These are phyloP conservation scores for Candolleomyces eurysporus DNA, from an alignment of 768 basidiomycete species.

Conservation along the genomic window DNA sequence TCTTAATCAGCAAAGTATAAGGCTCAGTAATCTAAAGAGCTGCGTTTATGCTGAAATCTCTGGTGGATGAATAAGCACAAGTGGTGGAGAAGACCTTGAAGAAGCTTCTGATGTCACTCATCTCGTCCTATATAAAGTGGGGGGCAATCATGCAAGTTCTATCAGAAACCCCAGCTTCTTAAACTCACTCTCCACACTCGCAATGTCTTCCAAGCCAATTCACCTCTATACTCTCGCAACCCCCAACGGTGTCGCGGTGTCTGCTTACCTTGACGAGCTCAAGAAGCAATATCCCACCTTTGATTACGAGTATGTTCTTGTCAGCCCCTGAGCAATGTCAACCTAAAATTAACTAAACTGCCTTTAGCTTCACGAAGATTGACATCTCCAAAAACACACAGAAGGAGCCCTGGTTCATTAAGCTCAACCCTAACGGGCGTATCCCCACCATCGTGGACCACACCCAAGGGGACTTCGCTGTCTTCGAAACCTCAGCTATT, in stretches of 20 bases:
- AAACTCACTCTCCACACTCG: conserved; percentile 17
- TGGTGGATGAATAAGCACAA: not conserved
- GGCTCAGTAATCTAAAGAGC: too few relatives aligned
- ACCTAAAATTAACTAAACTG: not conserved
- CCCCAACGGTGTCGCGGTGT: conserved; percentile 54
- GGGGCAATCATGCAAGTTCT: conserved; percentile 2
- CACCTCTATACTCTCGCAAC: conserved; percentile 54
- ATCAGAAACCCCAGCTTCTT: not conserved
- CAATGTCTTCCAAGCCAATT: conserved; percentile 39
- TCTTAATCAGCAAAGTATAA: too few relatives aligned
- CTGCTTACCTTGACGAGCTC: conserved; percentile 64
- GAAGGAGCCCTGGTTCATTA: conserved; percentile 79
- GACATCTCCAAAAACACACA: conserved; percentile 65
- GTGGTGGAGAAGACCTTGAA: conserved; percentile 2
- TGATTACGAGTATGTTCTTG: conserved; percentile 46
- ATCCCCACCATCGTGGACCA: conserved; percentile 70
- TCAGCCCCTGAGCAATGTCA: not conserved
- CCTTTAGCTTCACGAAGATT: conserved; percentile 47
- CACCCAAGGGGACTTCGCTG: conserved; percentile 55
- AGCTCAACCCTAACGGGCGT: conserved; percentile 69
- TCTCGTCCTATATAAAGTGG: conserved; percentile 5
- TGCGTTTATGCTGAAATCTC: too few relatives aligned
- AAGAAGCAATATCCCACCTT: conserved; percentile 47
- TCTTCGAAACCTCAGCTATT: conserved; percentile 82
- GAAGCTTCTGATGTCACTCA: not conserved